Evolutionary conservation across 176 grass and related monocot genomes (phyloP).

Genomic region (Hsuehochloa calcarea): DNA sequence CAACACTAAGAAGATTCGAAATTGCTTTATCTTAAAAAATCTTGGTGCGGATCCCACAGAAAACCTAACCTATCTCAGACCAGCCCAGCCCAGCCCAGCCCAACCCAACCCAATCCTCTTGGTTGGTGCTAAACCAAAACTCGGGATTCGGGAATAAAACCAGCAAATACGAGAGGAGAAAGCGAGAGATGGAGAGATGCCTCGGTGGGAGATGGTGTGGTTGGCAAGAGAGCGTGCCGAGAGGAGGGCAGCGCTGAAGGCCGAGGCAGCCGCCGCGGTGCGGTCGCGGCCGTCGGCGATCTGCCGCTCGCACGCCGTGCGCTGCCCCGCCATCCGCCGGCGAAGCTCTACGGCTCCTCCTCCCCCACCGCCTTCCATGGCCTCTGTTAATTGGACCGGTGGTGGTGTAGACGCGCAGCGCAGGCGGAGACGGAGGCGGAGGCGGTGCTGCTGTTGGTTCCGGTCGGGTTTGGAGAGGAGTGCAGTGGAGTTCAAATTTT

Average conservation of each 20-base stretch:
- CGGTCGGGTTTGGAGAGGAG: too few relatives aligned
- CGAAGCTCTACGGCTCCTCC: slow-evolving; percentile 8
- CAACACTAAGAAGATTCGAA: not conserved
- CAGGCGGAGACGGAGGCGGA: too few relatives aligned
- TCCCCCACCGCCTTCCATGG: slow-evolving; percentile 25
- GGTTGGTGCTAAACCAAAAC: not conserved
- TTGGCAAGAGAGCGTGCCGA: slow-evolving; percentile 55
- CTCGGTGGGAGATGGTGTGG: slow-evolving; percentile 47
- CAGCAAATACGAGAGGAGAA: not conserved
- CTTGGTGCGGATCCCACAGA: not conserved
- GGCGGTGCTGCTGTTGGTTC: too few relatives aligned
- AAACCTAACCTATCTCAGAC: not conserved
- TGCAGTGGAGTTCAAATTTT: too few relatives aligned
- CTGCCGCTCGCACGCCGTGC: slow-evolving; percentile 26
- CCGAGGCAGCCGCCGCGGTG: slow-evolving; percentile 22
- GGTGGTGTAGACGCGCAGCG: too few relatives aligned
- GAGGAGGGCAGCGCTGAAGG: slow-evolving; percentile 54
- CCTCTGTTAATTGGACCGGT: not conserved
- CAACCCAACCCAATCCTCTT: too few relatives aligned
- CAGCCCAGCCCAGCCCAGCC: too few relatives aligned
- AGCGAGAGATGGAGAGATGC: not conserved
- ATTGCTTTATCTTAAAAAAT: not conserved
- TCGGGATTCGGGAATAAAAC: too few relatives aligned
- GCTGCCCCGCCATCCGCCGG: slow-evolving; percentile 38
- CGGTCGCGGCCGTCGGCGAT: slow-evolving; percentile 31